Base-by-base conservation (phyloP, 768 basidiomycete species). In the Xerocomellus amylosporus region DNA sequence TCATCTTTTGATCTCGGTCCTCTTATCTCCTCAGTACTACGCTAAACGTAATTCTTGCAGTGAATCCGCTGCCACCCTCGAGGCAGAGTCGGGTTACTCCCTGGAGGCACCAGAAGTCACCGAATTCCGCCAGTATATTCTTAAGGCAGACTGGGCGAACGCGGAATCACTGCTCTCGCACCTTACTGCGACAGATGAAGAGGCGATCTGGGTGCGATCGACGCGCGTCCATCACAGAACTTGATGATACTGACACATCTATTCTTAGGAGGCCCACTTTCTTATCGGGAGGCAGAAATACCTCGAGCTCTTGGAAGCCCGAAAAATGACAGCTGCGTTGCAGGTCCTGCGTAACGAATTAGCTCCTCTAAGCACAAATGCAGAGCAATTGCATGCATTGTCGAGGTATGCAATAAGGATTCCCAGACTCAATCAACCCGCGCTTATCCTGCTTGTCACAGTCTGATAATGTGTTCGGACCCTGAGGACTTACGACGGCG, bases 261-360 rank as follows among this genome's bases (percentile, higher is more conserved):
- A 57, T 54, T 62, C 56, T 50, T 56, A 96, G 88, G 85, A 89
- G 63, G 87, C 89, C 20, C 84, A 78, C 56, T 97, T 95, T 71
- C 76, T 95, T 56, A 90, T 99, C 59, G 87, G 86, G 56, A 87
- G 90, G 72, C 97, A 99, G 80, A 95, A 97, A 74, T 99, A 97
- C 71, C 78, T 98, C 39, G 97, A 99, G 67, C 77, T 91, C 19
- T 77, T 99, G 46, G 96, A 98, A 65, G 80, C 82, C 5, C 82
- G 81, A 63, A 85, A 86, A 73, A 88, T 85, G 2, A 89, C 89
- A 42, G 79, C 81, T 56, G 97, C 97, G 14, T 73, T 99, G 38
- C 81, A 87, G 51, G 89, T 96, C 8, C 75, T 99, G 46, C 84
- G 97, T 44, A 85, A 87, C 58, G 94, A 97, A 66, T 75, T 99